phyloP scores from a whole-genome alignment of 169 alveolate species.

The Eimeria sp. region DNA sequence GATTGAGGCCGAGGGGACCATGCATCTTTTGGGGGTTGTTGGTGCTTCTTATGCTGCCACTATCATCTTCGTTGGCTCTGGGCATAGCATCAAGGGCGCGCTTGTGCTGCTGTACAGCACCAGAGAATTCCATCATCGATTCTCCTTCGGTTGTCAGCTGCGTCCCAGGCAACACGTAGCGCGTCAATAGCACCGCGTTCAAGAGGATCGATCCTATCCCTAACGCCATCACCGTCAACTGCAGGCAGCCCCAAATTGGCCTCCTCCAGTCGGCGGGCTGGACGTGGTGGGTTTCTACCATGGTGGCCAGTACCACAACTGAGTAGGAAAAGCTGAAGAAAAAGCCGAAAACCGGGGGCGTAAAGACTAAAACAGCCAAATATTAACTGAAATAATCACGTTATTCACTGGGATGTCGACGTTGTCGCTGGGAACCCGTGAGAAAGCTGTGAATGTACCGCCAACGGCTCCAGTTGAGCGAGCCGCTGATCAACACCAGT shows the following conservation, averaged over 20 bases:
- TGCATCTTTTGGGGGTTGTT: slow-evolving; percentile 28
- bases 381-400: background rate
- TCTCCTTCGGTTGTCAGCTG: background rate
- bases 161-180: background rate
- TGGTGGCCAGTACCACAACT: background rate
- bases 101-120: background rate
- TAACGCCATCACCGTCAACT: slow-evolving; percentile 30
- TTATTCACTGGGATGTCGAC: background rate
- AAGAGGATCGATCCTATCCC: slow-evolving; percentile 12
- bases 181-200: slow-evolving; percentile 44
- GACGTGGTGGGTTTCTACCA: background rate
- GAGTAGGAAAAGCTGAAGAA: background rate
- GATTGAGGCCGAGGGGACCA: slow-evolving; percentile 72
- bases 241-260: slow-evolving; percentile 50
- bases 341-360: background rate
- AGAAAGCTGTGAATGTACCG: background rate
- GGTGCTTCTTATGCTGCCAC: background rate
- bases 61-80: background rate
- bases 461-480: background rate
- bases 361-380: background rate
- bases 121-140: background rate
- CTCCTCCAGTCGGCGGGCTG: slow-evolving; percentile 46
- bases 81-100: background rate
- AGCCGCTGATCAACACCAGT: background rate
- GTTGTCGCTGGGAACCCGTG: background rate